Percentiles rank a stretch among this genome's conserved stretches.
Conservation (phyloP, 179 eudicot genomes). For the Beta lomatogona region DNA sequence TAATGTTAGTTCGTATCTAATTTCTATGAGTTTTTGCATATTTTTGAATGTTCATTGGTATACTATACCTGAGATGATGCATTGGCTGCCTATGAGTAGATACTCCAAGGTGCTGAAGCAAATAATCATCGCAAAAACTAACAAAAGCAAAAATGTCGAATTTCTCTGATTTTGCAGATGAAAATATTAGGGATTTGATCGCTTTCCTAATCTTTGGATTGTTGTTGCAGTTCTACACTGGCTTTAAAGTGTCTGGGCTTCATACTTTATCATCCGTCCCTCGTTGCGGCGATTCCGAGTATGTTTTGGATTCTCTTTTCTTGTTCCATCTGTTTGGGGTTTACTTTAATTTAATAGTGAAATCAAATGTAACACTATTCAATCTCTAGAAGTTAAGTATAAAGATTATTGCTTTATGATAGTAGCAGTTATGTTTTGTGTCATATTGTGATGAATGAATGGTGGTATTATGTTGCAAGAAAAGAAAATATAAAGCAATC, state of each 20-base stretch:
- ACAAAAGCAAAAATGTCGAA: constrained; percentile 37
- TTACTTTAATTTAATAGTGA: neutral
- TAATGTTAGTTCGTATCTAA: too few relatives aligned
- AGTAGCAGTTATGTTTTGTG: neutral
- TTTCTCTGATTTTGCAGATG: constrained; percentile 35
- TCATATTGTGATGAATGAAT: neutral
- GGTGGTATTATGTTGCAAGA: neutral
- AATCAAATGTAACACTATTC: too few relatives aligned
- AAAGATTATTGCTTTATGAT: neutral
- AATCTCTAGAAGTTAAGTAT: too few relatives aligned
- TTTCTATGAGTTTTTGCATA: too few relatives aligned
- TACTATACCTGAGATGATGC: too few relatives aligned
- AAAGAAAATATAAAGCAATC: neutral
- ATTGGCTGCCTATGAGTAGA: too few relatives aligned
- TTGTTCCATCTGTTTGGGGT: neutral
- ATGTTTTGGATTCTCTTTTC: constrained; percentile 3
- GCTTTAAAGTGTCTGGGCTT: constrained; percentile 95
- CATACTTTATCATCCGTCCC: constrained; percentile 70
- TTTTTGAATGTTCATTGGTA: too few relatives aligned
- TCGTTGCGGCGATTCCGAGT: constrained; percentile 54
- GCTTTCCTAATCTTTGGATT: constrained; percentile 16
- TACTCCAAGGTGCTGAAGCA: too few relatives aligned
- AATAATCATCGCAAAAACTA: neutral
- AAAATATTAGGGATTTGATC: too few relatives aligned
- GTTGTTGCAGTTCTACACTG: constrained; percentile 50